Evolutionary conservation across 768 basidiomycete species (phyloP).

Genomic region (Agrocybe pediades): DNA sequence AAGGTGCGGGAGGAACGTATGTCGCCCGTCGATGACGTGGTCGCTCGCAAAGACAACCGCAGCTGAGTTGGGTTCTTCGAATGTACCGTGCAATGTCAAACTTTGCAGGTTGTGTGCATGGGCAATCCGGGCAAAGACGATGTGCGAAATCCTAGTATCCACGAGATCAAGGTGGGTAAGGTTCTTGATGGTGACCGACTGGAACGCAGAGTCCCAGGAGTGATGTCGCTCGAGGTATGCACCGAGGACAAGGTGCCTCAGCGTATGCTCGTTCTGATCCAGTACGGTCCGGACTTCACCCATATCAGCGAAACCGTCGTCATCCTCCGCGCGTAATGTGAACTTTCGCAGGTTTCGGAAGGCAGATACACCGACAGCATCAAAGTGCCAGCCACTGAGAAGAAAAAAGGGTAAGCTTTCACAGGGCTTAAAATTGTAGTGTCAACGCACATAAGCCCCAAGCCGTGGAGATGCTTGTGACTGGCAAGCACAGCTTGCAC

Average conservation of each 20-base stretch:
- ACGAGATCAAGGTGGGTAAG: constrained; percentile 73
- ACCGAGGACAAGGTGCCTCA: constrained; percentile 66
- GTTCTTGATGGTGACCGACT: constrained; percentile 61
- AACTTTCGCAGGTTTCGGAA: constrained; percentile 64
- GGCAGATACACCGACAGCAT: constrained; percentile 66
- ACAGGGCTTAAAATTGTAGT: not conserved
- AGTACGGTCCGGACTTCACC: constrained; percentile 65
- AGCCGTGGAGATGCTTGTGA: constrained; percentile 53
- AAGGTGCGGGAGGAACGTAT: constrained; percentile 65
- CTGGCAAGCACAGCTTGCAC: constrained; percentile 56
- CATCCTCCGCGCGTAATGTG: constrained; percentile 69
- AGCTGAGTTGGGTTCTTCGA: constrained; percentile 59
- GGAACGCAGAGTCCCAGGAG: constrained; percentile 69
- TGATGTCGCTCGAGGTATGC: constrained; percentile 67
- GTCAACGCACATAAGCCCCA: constrained; percentile 56
- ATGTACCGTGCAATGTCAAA: constrained; percentile 66
- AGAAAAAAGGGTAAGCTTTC: not conserved
- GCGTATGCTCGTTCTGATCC: constrained; percentile 56
- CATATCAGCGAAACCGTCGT: constrained; percentile 73
- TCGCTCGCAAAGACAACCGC: constrained; percentile 63
- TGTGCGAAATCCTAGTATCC: constrained; percentile 66
- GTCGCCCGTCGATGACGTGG: constrained; percentile 56
- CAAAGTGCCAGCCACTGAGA: constrained; percentile 70
- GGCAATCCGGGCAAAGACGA: constrained; percentile 63
- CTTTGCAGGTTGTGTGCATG: constrained; percentile 63